Conservation (phyloP, 805 yeast species). For the Metschnikowia santaceciliae region DNA sequence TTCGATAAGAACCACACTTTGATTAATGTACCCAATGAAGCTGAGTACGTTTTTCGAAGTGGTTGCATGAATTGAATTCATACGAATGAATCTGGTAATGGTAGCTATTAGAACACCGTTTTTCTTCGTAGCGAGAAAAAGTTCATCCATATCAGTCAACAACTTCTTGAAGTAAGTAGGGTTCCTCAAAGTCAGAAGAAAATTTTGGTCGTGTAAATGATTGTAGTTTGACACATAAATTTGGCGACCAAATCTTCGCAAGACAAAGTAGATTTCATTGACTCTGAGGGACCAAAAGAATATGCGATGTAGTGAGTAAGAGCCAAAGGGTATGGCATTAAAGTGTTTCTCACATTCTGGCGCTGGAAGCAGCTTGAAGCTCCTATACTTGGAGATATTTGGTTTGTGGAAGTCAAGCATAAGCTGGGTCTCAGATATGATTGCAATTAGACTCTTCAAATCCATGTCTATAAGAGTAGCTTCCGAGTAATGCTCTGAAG, state of each 20-base stretch:
- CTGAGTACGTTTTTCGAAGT: slow-evolving; percentile 36
- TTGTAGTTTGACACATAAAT: slow-evolving; percentile 42
- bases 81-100: slow-evolving; percentile 43
- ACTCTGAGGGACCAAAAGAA: slow-evolving; percentile 43
- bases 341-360: slow-evolving; percentile 8
- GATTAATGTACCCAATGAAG: slow-evolving; percentile 39
- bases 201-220: slow-evolving; percentile 41
- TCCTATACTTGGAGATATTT: slow-evolving; percentile 9
- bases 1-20: slow-evolving; percentile 31
- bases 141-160: slow-evolving; percentile 31
- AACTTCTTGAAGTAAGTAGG: slow-evolving; percentile 15
- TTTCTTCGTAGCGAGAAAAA: slow-evolving; percentile 42
- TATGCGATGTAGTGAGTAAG: slow-evolving; percentile 45
- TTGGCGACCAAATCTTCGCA: slow-evolving; percentile 47
- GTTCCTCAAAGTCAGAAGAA: slow-evolving; percentile 25
- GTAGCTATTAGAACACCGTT: slow-evolving; percentile 48
- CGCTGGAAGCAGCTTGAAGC: slow-evolving; percentile 11
- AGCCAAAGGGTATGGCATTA: slow-evolving; percentile 27
- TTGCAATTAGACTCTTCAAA: slow-evolving; percentile 26
- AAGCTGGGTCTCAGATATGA: slow-evolving; percentile 24
- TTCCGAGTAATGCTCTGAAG: slow-evolving; percentile 18
- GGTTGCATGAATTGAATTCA: slow-evolving; percentile 32
- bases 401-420: slow-evolving; percentile 25
- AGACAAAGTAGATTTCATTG: slow-evolving; percentile 47
- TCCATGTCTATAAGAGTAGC: slow-evolving; percentile 40